Evolutionary conservation across 164 flowering plant species (phyloP).

Genomic region (Protea cynaroides): DNA sequence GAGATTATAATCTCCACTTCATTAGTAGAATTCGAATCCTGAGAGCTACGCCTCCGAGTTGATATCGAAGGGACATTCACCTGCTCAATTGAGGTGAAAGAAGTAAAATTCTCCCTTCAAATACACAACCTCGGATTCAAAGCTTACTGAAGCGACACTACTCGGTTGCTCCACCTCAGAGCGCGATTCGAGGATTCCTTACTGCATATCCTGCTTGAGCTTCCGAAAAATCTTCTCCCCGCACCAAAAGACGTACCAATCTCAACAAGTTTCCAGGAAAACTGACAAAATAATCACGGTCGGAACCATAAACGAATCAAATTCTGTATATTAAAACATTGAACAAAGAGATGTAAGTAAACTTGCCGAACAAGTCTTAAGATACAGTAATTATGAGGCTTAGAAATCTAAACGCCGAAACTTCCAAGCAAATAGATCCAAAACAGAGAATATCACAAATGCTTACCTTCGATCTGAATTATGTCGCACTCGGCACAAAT

Average conservation of each 20-base stretch:
- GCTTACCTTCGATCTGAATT: conserved; percentile 11
- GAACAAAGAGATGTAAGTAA: background rate
- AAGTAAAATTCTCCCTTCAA: no score
- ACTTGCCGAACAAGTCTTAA: no score
- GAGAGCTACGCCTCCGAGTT: conserved; percentile 21
- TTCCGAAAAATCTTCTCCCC: background rate
- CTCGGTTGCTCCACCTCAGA: background rate
- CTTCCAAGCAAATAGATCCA: background rate
- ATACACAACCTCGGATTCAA: background rate
- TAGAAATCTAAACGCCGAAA: background rate
- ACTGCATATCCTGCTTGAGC: background rate
- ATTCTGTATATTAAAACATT: background rate
- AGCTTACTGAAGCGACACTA: background rate
- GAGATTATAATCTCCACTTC: background rate
- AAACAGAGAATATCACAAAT: background rate
- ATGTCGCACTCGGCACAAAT: background rate
- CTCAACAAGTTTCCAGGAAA: background rate
- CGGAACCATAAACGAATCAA: background rate
- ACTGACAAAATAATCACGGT: background rate
- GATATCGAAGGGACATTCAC: conserved; percentile 42
- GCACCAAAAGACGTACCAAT: background rate
- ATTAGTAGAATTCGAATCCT: conserved; percentile 19
- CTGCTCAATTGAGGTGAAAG: background rate
- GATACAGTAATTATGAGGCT: background rate
- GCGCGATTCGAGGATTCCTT: background rate